phyloP scores from a whole-genome alignment of 371 early-diverging fungal species.

The Apophysomyces variabilis region DNA sequence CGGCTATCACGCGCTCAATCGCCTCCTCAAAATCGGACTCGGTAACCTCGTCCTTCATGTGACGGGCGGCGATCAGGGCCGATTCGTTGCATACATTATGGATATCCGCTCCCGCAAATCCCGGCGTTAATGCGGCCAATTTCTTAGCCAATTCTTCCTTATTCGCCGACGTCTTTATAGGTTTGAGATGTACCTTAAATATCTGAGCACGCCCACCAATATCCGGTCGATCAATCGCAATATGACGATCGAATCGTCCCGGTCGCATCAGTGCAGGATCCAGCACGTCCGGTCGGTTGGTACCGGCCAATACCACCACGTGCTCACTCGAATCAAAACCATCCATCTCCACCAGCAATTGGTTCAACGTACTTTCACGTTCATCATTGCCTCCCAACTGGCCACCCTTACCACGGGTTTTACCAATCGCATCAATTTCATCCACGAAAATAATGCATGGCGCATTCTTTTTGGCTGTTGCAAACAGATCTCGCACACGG shows the following conservation, averaged over 20 bases:
- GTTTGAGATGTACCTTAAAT: slow-evolving; percentile 93
- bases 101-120: slow-evolving; percentile 98
- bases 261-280: slow-evolving; percentile 95
- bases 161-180: slow-evolving; percentile 51
- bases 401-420: slow-evolving; percentile 93
- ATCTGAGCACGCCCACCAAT: slow-evolving; percentile 94
- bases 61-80: slow-evolving; percentile 96
- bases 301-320: slow-evolving; percentile 93
- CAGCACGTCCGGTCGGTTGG: slow-evolving; percentile 92
- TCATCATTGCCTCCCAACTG: slow-evolving; percentile 97
- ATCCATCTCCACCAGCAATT: slow-evolving; percentile 99
- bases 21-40: slow-evolving; percentile 95
- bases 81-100: slow-evolving; percentile 99
- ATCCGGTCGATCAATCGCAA: slow-evolving; percentile 96
- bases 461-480: slow-evolving; percentile 95
- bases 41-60: slow-evolving; percentile 74
- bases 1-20: slow-evolving; percentile 98
- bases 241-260: slow-evolving; percentile 99
- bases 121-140: slow-evolving; percentile 93
- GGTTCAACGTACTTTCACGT: slow-evolving; percentile 97
- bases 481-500: slow-evolving; percentile 97
- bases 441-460: slow-evolving; percentile 99
- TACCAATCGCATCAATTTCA: slow-evolving; percentile 99
- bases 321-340: slow-evolving; percentile 94
- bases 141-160: slow-evolving; percentile 25